Conservation (phyloP, 148 eudicot genomes). For the Rhododendron kiyosumense region DNA sequence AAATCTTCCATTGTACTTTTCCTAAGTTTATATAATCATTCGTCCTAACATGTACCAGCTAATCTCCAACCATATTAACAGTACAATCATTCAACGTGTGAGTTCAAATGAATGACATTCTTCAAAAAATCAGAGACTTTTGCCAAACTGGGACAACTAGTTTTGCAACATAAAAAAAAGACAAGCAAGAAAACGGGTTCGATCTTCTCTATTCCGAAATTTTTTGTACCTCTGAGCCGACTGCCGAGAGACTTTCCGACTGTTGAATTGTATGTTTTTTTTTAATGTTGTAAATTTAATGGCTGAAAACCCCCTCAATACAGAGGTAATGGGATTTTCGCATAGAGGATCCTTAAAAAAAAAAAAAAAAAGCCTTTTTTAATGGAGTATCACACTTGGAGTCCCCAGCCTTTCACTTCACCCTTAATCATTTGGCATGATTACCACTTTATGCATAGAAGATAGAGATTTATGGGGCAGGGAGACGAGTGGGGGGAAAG, state of each 20-base stretch:
- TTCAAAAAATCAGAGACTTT: background rate
- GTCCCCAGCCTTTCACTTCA: background rate
- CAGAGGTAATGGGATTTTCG: too few relatives aligned
- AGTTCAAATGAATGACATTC: background rate
- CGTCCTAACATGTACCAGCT: background rate
- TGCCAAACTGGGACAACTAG: background rate
- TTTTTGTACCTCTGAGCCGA: too few relatives aligned
- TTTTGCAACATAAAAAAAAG: background rate
- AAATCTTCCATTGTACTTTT: background rate
- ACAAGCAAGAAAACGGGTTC: too few relatives aligned
- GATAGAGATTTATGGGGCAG: background rate
- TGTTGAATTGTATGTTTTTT: too few relatives aligned
- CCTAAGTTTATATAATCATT: background rate
- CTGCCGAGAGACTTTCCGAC: too few relatives aligned
- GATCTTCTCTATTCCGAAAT: too few relatives aligned
- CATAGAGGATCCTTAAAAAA: fast-evolving
- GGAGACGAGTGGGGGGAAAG: background rate
- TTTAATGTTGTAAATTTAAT: too few relatives aligned
- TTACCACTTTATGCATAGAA: background rate
- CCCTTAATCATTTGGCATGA: background rate
- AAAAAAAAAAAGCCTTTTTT: too few relatives aligned
- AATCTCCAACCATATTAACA: background rate
- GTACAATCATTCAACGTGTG: background rate
- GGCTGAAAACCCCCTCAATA: too few relatives aligned
- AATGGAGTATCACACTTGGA: background rate